Conservation (phyloP, 2,329 filamentous ascomycete genomes). For the Arthroderma sp. region DNA sequence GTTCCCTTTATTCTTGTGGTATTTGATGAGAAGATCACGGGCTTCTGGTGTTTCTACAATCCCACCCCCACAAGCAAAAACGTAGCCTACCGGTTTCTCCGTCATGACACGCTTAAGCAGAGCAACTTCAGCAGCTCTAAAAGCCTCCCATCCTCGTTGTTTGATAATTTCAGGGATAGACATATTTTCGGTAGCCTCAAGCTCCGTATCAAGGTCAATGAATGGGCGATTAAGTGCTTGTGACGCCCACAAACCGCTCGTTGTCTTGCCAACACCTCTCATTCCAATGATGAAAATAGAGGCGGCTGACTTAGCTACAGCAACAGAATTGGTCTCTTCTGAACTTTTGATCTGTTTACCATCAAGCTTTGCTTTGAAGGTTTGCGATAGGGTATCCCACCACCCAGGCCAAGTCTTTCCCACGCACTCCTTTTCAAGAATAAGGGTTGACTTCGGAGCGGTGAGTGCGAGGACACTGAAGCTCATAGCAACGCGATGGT, state of each 20-base stretch:
- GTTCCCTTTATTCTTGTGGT: slow-evolving; percentile 62
- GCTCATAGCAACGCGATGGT: slow-evolving; percentile 96
- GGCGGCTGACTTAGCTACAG: slow-evolving; percentile 33
- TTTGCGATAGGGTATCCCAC: slow-evolving; percentile 79
- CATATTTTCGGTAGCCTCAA: slow-evolving; percentile 60
- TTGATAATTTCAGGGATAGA: slow-evolving; percentile 79
- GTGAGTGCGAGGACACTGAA: slow-evolving; percentile 77
- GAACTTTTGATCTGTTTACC: slow-evolving; percentile 49
- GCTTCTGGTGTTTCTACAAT: slow-evolving; percentile 78
- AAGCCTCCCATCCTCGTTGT: slow-evolving; percentile 70
- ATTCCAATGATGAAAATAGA: slow-evolving; percentile 95
- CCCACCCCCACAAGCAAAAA: slow-evolving; percentile 90
- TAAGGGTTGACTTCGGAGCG: slow-evolving; percentile 56
- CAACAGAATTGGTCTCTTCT: slow-evolving; percentile 23
- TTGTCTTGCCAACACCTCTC: slow-evolving; percentile 94
- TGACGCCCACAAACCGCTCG: slow-evolving; percentile 74
- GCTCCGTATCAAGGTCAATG: slow-evolving; percentile 74
- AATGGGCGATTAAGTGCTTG: slow-evolving; percentile 62
- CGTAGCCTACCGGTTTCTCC: slow-evolving; percentile 59
- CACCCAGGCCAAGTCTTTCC: slow-evolving; percentile 98
- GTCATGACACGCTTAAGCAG: slow-evolving; percentile 61
- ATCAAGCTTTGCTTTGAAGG: slow-evolving; percentile 63
- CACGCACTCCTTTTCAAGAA: slow-evolving; percentile 82
- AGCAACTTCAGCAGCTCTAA: slow-evolving; percentile 64
- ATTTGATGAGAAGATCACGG: slow-evolving; percentile 59